Base-by-base conservation (phyloP, 169 alveolate species). In the Blepharisma undulans region DNA sequence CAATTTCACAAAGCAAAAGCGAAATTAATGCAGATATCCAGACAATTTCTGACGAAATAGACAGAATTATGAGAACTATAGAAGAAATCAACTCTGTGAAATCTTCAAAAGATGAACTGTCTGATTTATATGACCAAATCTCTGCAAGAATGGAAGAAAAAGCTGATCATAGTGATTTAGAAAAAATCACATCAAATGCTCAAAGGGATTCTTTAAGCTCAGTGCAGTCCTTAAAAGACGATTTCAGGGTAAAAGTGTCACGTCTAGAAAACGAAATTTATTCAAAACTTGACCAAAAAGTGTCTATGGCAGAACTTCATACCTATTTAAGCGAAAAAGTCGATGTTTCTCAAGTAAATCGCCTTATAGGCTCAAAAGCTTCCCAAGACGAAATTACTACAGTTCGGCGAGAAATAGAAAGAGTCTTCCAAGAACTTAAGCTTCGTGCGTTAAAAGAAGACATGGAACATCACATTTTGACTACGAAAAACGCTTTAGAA, bases 371-470 rank as follows among this genome's bases (percentile, higher is more conserved):
- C 25, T n/a, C 74, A 25, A 82, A 82, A 59, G 29, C 48, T 21
- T 32, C 85, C 76, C 76, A 72, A n/a, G 97, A 95, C 21, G 96
- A 96, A 72, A 92, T 93, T 27, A 94, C 90, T 80, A 93, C 95
- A 92, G 93, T 95, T 19, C 80, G 93, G 59, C 90, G 90, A 29
- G 97, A 95, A 66, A 72, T 96, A 3, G 91, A 94, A 29, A 91
- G 93, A 78, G 94, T 89, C 32, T 32, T 96, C 22, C 94, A 92
- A 25, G 89, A 34, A 21, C 22, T 3, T 66, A 87, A 22, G 18
- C 34, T 27, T 4, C 92, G 92, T 22, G 36, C 85, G 22, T 72
- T 72, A 32, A 21, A 36, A 29, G 89, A 88, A 27, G 92, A 93
- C 14, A 91, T 87, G 30, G 95, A 95, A 74, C 76, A 92, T 4